phyloP scores from a whole-genome alignment of 345 rosid genomes.

The Citrus inodora region DNA sequence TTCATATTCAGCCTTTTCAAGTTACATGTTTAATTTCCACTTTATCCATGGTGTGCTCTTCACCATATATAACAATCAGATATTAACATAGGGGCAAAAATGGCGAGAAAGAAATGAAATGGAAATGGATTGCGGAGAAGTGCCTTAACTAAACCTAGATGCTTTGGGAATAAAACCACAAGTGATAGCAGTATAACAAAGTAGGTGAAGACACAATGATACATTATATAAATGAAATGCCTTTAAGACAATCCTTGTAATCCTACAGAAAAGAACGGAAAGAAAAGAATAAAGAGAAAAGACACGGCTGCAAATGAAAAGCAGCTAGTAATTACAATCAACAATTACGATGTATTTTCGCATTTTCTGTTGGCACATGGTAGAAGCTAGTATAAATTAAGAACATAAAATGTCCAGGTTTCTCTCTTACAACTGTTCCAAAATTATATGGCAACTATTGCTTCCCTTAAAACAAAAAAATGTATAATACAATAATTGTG shows the following conservation, averaged over 20 bases:
- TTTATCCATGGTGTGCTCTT: not conserved
- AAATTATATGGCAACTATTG: not conserved
- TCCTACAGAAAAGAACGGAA: not conserved
- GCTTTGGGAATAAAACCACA: not conserved
- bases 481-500: not conserved
- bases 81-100: not conserved
- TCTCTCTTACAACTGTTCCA: not conserved
- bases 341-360: not conserved
- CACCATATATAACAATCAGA: not conserved
- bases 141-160: not conserved
- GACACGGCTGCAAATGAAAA: not conserved
- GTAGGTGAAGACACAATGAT: not conserved
- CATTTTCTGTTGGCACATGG: not conserved
- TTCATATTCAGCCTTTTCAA: not conserved
- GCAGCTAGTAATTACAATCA: not conserved
- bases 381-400: not conserved
- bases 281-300: not conserved
- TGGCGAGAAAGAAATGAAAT: not conserved
- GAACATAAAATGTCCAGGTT: not conserved
- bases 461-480: not conserved
- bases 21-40: not conserved
- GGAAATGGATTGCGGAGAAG: too few species aligned
- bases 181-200: too few species aligned
- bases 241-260: not conserved
- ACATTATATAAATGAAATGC: too few species aligned